phyloP scores from a whole-genome alignment of 2,329 filamentous ascomycete genomes.

The Aspergillus fumigatiaffinis region DNA sequence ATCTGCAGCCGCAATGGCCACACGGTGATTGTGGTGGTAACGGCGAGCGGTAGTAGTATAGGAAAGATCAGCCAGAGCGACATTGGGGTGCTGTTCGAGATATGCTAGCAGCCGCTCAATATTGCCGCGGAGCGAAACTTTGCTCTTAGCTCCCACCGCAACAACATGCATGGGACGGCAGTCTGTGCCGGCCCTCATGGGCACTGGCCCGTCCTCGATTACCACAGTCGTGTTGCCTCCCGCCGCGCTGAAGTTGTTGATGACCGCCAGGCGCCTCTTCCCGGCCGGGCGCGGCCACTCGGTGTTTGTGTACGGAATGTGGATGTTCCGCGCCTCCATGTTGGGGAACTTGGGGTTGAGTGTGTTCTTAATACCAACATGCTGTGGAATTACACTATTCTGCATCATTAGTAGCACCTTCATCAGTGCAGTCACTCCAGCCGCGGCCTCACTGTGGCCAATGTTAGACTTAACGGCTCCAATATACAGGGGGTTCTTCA shows the following conservation, averaged over 20 bases:
- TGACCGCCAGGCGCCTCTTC: conserved; percentile 49
- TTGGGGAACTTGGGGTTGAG: conserved; percentile 32
- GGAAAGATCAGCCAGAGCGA: conserved; percentile 52
- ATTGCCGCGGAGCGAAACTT: conserved; percentile 47
- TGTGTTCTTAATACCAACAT: conserved; percentile 60
- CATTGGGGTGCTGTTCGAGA: conserved; percentile 24
- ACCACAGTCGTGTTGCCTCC: conserved; percentile 68
- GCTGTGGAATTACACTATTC: conserved; percentile 60
- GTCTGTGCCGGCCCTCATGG: conserved; percentile 54
- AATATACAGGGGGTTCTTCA: conserved; percentile 23
- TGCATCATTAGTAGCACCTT: conserved; percentile 65
- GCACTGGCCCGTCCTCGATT: conserved; percentile 40
- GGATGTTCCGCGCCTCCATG: conserved; percentile 25
- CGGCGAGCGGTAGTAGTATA: conserved; percentile 62
- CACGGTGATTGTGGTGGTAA: conserved; percentile 24
- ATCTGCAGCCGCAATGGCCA: background rate
- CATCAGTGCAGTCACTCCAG: conserved; percentile 43
- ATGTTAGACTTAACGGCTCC: conserved; percentile 34
- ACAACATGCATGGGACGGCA: conserved; percentile 52
- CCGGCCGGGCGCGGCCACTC: conserved; percentile 20
- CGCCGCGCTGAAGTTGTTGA: conserved; percentile 66
- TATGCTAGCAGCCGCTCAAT: conserved; percentile 50
- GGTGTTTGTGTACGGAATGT: conserved; percentile 41
- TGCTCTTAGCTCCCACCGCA: conserved; percentile 53
- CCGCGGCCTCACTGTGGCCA: conserved; percentile 45